Base-by-base conservation (phyloP, 2,329 filamentous ascomycete genomes). In the Emmonsiellopsis sp. region DNA sequence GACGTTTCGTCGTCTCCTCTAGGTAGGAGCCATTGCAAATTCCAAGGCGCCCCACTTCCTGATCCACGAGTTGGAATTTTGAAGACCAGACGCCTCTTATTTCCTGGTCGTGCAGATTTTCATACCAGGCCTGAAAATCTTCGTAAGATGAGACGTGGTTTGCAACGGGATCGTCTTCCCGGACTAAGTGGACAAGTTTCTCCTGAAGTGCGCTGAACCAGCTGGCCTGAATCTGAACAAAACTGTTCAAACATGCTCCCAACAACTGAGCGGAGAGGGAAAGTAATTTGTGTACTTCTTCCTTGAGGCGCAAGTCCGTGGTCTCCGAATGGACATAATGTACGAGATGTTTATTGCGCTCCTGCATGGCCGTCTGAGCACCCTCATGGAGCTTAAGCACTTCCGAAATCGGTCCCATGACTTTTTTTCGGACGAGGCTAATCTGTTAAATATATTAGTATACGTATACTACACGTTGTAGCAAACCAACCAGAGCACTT, bases 291-390 rank as follows among this genome's bases (percentile, higher is more conserved):
- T 91, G 91, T 47, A 97, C 78, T 66, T 97, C 91, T 59, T 92
- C 86, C 70, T 95, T 95, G 55, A 97, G 77, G 0, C 91, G 89
- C 57, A 95, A 88, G 64, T 97, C 97, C 53, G 83, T 83, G 34
- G 91, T 80, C 58, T 91, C 86, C 56, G 87, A 84, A 47, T 89
- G 79, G 62, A 94, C 89, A 59, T 88, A 84, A 54, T 86, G 81
- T 45, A 95, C 85, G 14, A 42, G 6, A n/a, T 7, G n/a, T 14
- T 14, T 13, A 14, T n/a, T 42, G 40, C 40, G 40, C 13, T 42
- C 40, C 21, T 27, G 21, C 21, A 27, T 27, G 21, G 21, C 21
- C 21, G 21, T 27, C 3, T 27, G 21, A 5, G 21, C 21, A 5
- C 21, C 21, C 5, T 27, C 5, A 27, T 27, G 5, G 21, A 27